Evolutionary conservation across 2,329 filamentous ascomycete genomes (phyloP).

Genomic region (Dothistroma pini): DNA sequence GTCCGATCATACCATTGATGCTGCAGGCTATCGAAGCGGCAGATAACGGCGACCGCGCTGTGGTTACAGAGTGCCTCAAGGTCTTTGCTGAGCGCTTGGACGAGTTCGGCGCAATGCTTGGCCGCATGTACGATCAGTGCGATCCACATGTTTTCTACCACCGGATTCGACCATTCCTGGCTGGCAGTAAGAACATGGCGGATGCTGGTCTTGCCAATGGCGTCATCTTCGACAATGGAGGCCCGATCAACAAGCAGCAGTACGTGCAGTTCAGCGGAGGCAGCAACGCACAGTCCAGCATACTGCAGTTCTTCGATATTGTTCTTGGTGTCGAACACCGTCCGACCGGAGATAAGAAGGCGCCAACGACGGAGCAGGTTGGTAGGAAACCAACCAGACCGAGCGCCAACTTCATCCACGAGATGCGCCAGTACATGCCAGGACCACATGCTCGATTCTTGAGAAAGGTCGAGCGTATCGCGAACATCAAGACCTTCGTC

Average conservation of each 20-base stretch:
- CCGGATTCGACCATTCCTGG: constrained; percentile 91
- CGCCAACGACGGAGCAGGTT: constrained; percentile 37
- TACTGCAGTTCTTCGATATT: constrained; percentile 97
- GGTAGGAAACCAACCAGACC: constrained; percentile 44
- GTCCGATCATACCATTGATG: constrained; percentile 83
- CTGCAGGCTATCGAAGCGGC: constrained; percentile 80
- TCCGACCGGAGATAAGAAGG: constrained; percentile 70
- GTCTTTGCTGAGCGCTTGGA: constrained; percentile 83
- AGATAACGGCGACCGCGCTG: constrained; percentile 62
- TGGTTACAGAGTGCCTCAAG: constrained; percentile 72
- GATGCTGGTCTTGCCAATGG: constrained; percentile 87
- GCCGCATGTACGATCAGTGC: constrained; percentile 92
- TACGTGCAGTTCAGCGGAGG: constrained; percentile 89
- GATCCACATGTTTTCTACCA: constrained; percentile 94
- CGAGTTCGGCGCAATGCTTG: constrained; percentile 72
- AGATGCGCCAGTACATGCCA: constrained; percentile 98
- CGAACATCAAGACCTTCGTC: constrained; percentile 86
- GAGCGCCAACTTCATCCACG: constrained; percentile 79
- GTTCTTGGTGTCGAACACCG: constrained; percentile 85
- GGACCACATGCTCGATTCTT: constrained; percentile 87
- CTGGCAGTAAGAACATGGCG: constrained; percentile 95
- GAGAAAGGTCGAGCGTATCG: constrained; percentile 69
- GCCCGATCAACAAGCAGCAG: constrained; percentile 47
- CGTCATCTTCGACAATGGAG: constrained; percentile 76
- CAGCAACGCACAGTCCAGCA: constrained; percentile 93